phyloP scores from a whole-genome alignment of 345 rosid species.

The Pugionium dolabratum region DNA sequence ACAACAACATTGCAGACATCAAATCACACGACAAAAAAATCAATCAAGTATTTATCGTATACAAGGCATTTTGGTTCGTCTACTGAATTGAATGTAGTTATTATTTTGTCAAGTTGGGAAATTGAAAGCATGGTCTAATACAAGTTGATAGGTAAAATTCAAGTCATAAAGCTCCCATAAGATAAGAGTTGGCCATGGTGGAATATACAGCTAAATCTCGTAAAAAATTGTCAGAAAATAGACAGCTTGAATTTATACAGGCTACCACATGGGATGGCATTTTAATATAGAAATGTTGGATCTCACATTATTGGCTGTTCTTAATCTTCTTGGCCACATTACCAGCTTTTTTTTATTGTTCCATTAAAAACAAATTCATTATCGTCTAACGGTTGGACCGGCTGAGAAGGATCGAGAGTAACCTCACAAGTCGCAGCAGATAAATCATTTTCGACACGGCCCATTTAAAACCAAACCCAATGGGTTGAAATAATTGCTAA shows the following conservation, averaged over 20 bases:
- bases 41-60: constrained; percentile 11
- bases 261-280: constrained; percentile 30
- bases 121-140: constrained; percentile 31
- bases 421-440: too few species aligned
- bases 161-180: constrained; percentile 21
- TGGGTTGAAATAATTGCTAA: too few species aligned
- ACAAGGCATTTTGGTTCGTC: too few species aligned
- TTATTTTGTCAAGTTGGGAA: constrained; percentile 34
- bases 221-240: constrained; percentile 23
- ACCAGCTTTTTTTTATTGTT: not conserved
- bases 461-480: too few species aligned
- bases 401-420: too few species aligned
- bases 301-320: constrained; percentile 28
- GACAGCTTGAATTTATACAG: constrained; percentile 30
- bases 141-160: constrained; percentile 30
- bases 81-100: constrained; percentile 5
- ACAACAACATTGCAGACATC: not conserved
- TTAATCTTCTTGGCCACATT: constrained; percentile 25
- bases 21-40: not conserved
- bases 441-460: too few species aligned
- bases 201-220: constrained; percentile 21
- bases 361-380: not conserved
- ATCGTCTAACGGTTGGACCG: too few species aligned
- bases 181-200: constrained; percentile 23
- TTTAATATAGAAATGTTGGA: constrained; percentile 15